Evolutionary conservation across 345 rosid species (phyloP).

Genomic region (Geranium rotundifolium): DNA sequence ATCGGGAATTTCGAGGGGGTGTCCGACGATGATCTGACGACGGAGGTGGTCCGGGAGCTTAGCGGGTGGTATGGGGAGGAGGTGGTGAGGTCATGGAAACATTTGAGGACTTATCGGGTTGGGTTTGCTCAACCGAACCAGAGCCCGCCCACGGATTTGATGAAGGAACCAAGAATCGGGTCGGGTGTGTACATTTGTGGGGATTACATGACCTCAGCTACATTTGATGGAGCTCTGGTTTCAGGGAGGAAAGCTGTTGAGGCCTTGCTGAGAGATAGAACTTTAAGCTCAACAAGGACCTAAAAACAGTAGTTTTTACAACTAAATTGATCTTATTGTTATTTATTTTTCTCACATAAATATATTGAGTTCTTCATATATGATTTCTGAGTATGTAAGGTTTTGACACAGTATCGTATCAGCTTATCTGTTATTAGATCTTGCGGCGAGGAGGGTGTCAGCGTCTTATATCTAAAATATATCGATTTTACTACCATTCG

Average conservation of each 20-base stretch:
- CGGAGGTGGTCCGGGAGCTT: conserved; percentile 40
- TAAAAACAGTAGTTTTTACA: too few species aligned
- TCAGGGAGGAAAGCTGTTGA: conserved; percentile 81
- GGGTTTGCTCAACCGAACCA: conserved; percentile 80
- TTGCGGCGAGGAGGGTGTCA: too few species aligned
- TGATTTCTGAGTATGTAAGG: too few species aligned
- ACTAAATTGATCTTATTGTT: not conserved
- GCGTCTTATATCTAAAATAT: too few species aligned
- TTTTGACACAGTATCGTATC: too few species aligned
- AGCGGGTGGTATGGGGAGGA: conserved; percentile 61
- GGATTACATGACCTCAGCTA: conserved; percentile 67
- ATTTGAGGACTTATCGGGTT: conserved; percentile 63
- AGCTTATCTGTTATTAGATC: too few species aligned
- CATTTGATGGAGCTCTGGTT: conserved; percentile 86
- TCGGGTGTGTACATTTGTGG: conserved; percentile 56
- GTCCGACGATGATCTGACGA: conserved; percentile 41
- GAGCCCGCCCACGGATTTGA: conserved; percentile 60
- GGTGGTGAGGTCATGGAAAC: conserved; percentile 49
- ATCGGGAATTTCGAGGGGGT: conserved; percentile 50
- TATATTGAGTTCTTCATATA: too few species aligned
- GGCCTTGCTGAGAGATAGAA: conserved; percentile 39
- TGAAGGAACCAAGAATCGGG: conserved; percentile 32
- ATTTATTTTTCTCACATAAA: too few species aligned
- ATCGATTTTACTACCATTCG: too few species aligned
- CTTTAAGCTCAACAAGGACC: not conserved